Evolutionary conservation across 2,329 filamentous ascomycete species (phyloP).

Genomic region (Fonsecaea erecta): DNA sequence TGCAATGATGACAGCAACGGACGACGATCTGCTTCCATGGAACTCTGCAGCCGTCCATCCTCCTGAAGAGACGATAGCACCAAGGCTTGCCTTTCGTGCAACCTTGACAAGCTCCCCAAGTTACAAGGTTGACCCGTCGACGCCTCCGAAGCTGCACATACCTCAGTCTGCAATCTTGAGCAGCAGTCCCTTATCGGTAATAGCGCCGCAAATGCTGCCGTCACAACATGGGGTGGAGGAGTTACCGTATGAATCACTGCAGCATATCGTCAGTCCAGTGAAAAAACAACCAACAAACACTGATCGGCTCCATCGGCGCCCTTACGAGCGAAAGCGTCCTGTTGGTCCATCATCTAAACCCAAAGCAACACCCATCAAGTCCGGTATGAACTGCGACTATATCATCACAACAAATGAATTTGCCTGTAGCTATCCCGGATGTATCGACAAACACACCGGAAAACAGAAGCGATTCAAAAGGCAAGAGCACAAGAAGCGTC

Average conservation of each 20-base stretch:
- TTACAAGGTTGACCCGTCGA: constrained; percentile 35
- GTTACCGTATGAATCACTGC: constrained; percentile 21
- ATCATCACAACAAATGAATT: constrained; percentile 36
- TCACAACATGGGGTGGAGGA: constrained; percentile 35
- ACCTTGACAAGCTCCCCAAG: constrained; percentile 30
- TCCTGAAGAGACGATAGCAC: constrained; percentile 35
- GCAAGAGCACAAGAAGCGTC: constrained; percentile 56
- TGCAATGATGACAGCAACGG: constrained; percentile 9
- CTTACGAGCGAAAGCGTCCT: constrained; percentile 29
- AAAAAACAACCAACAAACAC: constrained; percentile 20
- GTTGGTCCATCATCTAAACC: constrained; percentile 24
- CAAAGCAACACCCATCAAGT: constrained; percentile 24
- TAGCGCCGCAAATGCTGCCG: constrained; percentile 29
- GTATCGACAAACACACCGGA: constrained; percentile 44
- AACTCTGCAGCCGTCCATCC: constrained; percentile 13
- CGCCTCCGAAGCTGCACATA: constrained; percentile 24
- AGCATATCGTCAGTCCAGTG: constrained; percentile 12
- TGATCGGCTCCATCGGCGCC: constrained; percentile 28
- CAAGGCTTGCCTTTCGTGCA: constrained; percentile 35
- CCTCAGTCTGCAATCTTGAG: constrained; percentile 27
- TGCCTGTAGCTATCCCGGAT: constrained; percentile 49
- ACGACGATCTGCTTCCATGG: constrained; percentile 27
- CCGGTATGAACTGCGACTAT: constrained; percentile 33
- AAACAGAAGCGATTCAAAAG: constrained; percentile 55
- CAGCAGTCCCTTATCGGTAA: constrained; percentile 33